A percentile compares a stretch with the other conserved stretches of the same genome.
phyloP scores from a whole-genome alignment of 2,329 filamentous ascomycete species.

The Laburnicola sp. region DNA sequence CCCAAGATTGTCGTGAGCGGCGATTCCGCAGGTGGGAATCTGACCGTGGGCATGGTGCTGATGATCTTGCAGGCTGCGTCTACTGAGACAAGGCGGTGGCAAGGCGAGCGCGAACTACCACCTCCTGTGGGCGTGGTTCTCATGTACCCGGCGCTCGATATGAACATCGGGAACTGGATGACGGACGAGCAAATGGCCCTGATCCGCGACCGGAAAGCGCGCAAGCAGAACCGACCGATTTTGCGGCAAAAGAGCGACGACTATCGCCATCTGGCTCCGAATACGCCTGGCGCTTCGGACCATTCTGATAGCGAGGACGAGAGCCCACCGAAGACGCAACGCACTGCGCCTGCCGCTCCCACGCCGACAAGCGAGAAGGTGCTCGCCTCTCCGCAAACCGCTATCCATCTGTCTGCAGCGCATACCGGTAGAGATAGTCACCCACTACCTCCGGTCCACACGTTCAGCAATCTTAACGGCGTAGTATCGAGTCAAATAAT shows the following conservation, averaged over 20 bases:
- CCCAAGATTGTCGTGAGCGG: conserved; percentile 75
- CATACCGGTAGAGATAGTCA: conserved; percentile 40
- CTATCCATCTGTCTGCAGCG: conserved; percentile 45
- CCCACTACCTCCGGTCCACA: conserved; percentile 22
- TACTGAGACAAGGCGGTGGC: conserved; percentile 59
- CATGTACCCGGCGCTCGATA: conserved; percentile 87
- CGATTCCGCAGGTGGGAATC: conserved; percentile 81
- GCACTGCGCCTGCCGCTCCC: conserved; percentile 11
- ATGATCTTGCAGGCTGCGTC: conserved; percentile 83
- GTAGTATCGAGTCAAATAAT: conserved; percentile 11
- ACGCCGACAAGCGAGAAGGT: conserved; percentile 27
- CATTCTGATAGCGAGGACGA: conserved; percentile 63
- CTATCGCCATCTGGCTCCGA: conserved; percentile 77
- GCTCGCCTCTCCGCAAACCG: conserved; percentile 39
- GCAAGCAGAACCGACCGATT: conserved; percentile 77
- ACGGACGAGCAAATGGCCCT: conserved; percentile 95
- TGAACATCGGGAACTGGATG: conserved; percentile 99
- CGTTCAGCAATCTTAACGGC: conserved; percentile 22
- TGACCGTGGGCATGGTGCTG: conserved; percentile 77
- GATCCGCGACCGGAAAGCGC: conserved; percentile 78
- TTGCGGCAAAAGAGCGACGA: conserved; percentile 84
- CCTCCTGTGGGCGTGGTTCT: conserved; percentile 82
- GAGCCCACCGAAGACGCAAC: conserved; percentile 15
- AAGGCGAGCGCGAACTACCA: conserved; percentile 61
- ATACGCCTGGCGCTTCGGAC: conserved; percentile 79